A percentile compares a stretch with the other conserved stretches of the same genome.
Conservation (phyloP, 352 stramenopile genomes). For the Pythium dissimile region DNA sequence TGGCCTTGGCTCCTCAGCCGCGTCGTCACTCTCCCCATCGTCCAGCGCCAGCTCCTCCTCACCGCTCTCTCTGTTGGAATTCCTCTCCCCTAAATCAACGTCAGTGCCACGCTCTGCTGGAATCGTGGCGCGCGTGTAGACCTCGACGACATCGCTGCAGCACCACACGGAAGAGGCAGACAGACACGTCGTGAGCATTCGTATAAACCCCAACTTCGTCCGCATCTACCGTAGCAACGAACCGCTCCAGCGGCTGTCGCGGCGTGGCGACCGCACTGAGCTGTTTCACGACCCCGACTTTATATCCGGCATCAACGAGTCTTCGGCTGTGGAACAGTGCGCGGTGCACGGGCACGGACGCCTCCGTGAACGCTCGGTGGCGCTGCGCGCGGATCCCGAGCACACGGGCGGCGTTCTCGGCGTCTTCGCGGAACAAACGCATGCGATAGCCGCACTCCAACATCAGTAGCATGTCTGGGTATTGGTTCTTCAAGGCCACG, state of each 20-base stretch:
- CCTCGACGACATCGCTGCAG: constrained; percentile 35
- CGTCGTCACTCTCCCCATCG: neutral
- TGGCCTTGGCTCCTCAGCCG: neutral
- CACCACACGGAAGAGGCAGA: neutral
- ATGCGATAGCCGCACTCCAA: constrained; percentile 85
- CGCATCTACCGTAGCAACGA: no score
- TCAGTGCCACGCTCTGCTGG: constrained; percentile 18
- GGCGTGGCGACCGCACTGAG: constrained; percentile 34
- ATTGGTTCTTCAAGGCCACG: constrained; percentile 31
- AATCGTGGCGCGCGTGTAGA: constrained; percentile 49
- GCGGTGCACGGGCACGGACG: constrained; percentile 47
- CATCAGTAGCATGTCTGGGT: constrained; percentile 54
- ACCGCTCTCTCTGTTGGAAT: neutral
- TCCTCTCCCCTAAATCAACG: neutral
- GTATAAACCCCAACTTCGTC: no score
- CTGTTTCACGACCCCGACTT: constrained; percentile 73
- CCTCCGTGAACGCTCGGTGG: constrained; percentile 38
- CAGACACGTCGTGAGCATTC: neutral
- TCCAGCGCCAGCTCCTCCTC: neutral
- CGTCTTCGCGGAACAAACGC: constrained; percentile 71
- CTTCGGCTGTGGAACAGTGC: constrained; percentile 34
- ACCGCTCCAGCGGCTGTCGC: constrained; percentile 34
- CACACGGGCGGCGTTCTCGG: constrained; percentile 38
- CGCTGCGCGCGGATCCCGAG: constrained; percentile 35
- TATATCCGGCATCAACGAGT: constrained; percentile 43